Conservation (phyloP, 202 grass and related monocot species). For the Digitaria exilis region DNA sequence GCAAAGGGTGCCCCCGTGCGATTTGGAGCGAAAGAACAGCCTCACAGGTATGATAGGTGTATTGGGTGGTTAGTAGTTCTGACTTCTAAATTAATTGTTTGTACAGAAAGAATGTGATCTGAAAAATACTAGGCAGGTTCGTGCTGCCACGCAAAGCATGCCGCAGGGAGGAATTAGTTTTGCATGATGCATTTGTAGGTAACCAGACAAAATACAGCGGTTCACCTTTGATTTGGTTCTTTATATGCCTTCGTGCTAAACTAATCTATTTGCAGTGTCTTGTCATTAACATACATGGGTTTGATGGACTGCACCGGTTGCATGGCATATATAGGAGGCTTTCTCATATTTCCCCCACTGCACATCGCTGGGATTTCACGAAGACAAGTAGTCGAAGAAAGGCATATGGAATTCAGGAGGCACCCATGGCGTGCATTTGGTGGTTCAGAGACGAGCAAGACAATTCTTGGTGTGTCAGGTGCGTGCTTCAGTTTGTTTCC, state of each 20-base stretch:
- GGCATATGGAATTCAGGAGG: slow-evolving; percentile 23
- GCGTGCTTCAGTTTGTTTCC: slow-evolving; percentile 39
- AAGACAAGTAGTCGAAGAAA: slow-evolving; percentile 18
- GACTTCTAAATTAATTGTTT: not conserved
- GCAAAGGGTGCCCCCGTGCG: not conserved
- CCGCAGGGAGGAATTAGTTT: not conserved
- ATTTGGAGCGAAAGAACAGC: not conserved
- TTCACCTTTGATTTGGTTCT: slow-evolving; percentile 16
- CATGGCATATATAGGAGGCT: not conserved
- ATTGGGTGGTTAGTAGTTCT: too few species aligned
- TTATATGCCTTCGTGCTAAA: not conserved
- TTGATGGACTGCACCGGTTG: slow-evolving; percentile 12
- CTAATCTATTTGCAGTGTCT: not conserved
- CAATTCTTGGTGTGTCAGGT: slow-evolving; percentile 39
- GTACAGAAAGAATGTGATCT: slow-evolving; percentile 21
- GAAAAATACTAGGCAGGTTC: slow-evolving; percentile 12
- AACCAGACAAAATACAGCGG: slow-evolving; percentile 18
- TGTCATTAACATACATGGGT: not conserved
- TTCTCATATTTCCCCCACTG: not conserved
- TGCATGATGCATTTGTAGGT: slow-evolving; percentile 21
- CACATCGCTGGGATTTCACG: not conserved
- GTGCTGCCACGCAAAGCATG: slow-evolving; percentile 44
- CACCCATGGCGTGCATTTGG: not conserved
- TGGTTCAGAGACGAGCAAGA: slow-evolving; percentile 34
- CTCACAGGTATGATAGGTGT: too few species aligned